Conservation (phyloP, 2,329 filamentous ascomycete genomes). For the Fusarium sp. region DNA sequence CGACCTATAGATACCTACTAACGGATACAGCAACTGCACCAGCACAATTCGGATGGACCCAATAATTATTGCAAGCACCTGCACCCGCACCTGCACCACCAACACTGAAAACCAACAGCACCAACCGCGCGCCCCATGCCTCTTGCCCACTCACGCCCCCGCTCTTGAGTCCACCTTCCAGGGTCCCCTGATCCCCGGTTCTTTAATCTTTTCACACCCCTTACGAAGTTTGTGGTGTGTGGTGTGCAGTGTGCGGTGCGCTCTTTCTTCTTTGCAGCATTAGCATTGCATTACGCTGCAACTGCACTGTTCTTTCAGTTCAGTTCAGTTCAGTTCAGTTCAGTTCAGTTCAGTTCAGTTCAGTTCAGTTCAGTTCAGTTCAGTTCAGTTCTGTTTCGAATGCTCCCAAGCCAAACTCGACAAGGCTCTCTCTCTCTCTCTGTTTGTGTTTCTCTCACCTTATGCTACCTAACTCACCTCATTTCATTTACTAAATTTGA, state of each 20-base stretch:
- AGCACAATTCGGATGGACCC: neutral
- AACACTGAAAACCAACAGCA: constrained; percentile 23
- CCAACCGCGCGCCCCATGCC: constrained; percentile 44
- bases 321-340: no score
- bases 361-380: no score
- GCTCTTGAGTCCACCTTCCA: constrained; percentile 27
- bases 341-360: no score
- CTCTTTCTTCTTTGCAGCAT: constrained; percentile 16
- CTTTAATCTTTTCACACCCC: constrained; percentile 34
- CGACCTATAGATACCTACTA: neutral
- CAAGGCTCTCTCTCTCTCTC: constrained; percentile 5
- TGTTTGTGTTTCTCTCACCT: no score
- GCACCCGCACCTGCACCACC: constrained; percentile 4
- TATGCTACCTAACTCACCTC: constrained; percentile 19
- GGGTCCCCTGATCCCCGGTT: constrained; percentile 35
- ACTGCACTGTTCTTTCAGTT: constrained; percentile 2
- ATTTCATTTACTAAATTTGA: constrained; percentile 1
- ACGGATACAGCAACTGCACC: neutral
- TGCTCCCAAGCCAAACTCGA: constrained; percentile 28
- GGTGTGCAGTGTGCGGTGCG: constrained; percentile 2
- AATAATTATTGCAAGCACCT: neutral
- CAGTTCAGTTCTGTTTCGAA: constrained; percentile 35
- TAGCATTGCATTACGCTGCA: constrained; percentile 7
- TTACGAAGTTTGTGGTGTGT: constrained; percentile 13
- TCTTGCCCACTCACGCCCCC: constrained; percentile 34